phyloP scores from a whole-genome alignment of 305 asterid genomes.

The Fraxinus albicans region DNA sequence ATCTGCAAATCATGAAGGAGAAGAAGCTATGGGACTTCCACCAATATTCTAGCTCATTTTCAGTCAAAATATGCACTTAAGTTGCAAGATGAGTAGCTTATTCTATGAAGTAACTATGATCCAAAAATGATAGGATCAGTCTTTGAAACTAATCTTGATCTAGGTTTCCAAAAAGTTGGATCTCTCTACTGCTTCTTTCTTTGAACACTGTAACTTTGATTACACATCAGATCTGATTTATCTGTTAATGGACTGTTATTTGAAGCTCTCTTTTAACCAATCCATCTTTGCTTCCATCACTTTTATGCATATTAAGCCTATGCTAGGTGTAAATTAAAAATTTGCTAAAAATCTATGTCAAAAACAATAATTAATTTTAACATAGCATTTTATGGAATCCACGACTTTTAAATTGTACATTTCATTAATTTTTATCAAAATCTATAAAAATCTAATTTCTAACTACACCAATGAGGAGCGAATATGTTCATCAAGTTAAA shows the following conservation, averaged over 20 bases:
- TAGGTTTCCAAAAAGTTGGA: slow-evolving; percentile 57
- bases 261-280: not conserved
- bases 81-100: not conserved
- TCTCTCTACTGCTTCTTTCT: slow-evolving; percentile 17
- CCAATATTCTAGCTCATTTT: slow-evolving; percentile 49
- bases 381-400: not conserved
- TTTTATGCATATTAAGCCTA: not conserved
- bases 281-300: not conserved
- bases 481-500: too few species aligned
- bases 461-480: not conserved
- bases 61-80: not conserved
- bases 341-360: not conserved
- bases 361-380: not conserved
- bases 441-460: too few species aligned
- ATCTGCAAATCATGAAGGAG: slow-evolving; percentile 40
- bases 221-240: not conserved
- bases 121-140: slow-evolving; percentile 19
- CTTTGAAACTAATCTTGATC: slow-evolving; percentile 27
- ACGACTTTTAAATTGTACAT: not conserved
- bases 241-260: not conserved
- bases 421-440: too few species aligned
- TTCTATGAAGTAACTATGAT: not conserved
- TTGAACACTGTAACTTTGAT: slow-evolving; percentile 36
- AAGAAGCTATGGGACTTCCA: slow-evolving; percentile 53
- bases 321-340: not conserved